Percentiles rank a stretch among this genome's conserved stretches.
phyloP scores from a whole-genome alignment of 1,284 basidiomycete genomes.

The Phellinidium pouzarii region DNA sequence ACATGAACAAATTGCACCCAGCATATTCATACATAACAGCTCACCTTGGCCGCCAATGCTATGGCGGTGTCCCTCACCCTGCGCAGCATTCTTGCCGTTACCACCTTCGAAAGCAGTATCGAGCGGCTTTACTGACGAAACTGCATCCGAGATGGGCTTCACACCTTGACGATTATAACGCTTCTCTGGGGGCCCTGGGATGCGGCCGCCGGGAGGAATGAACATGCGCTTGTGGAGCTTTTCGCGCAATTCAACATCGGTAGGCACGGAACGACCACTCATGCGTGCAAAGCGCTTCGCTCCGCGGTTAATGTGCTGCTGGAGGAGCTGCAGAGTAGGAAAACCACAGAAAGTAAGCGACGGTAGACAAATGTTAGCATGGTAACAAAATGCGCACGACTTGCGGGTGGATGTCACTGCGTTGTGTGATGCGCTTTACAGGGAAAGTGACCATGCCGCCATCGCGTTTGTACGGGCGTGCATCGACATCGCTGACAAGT shows the following conservation, averaged over 20 bases:
- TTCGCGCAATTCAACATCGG: conserved; percentile 40
- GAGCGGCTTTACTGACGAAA: neutral
- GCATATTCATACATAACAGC: neutral
- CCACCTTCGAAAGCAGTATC: neutral
- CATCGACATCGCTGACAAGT: conserved; percentile 11
- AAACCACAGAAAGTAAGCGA: conserved; percentile 1
- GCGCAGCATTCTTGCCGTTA: neutral
- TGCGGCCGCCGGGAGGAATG: conserved; percentile 25
- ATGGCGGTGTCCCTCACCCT: neutral
- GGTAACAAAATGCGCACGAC: conserved; percentile 40
- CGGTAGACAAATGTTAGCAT: conserved; percentile 6
- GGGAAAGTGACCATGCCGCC: conserved; percentile 48
- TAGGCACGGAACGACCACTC: conserved; percentile 49
- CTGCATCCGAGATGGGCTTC: neutral
- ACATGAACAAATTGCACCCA: neutral
- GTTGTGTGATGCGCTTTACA: conserved; percentile 40
- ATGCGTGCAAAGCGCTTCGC: conserved; percentile 63
- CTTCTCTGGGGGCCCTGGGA: conserved; percentile 21
- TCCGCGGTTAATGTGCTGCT: conserved; percentile 66
- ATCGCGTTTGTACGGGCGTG: conserved; percentile 24
- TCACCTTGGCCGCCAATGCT: neutral
- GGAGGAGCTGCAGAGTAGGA: conserved; percentile 42
- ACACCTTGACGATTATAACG: conserved; percentile 32
- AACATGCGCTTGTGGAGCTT: conserved; percentile 51
- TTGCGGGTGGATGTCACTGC: conserved; percentile 48